Evolutionary conservation across 116 monocot genomes (phyloP).

Genomic region (Phalaenopsis hybrid): DNA sequence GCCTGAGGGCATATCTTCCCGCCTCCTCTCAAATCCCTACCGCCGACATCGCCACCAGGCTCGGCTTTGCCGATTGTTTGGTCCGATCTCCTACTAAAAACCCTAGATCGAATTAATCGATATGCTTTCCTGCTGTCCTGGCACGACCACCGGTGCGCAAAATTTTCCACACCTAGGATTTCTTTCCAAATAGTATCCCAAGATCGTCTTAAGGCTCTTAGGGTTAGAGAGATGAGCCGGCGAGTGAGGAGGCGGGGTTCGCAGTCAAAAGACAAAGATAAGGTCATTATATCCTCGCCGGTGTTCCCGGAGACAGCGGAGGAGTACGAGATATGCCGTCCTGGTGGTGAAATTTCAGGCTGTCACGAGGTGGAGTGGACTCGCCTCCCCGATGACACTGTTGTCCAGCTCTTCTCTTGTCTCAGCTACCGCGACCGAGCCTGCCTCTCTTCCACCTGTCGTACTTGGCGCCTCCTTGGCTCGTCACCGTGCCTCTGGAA

Average conservation of each 20-base stretch:
- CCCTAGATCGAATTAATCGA: not conserved
- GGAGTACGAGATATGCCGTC: constrained; percentile 12
- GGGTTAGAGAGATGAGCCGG: constrained; percentile 45
- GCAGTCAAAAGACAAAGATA: constrained; percentile 44
- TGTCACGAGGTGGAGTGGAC: constrained; percentile 52
- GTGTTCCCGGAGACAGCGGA: constrained; percentile 20
- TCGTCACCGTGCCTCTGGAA: constrained; percentile 76
- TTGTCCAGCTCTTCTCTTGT: constrained; percentile 66
- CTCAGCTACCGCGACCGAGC: constrained; percentile 93
- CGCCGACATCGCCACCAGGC: not conserved
- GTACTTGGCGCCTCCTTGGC: constrained; percentile 58
- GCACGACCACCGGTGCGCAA: not conserved
- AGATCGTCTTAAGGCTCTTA: not conserved
- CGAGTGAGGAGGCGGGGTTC: constrained; percentile 38
- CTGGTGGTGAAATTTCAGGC: not conserved
- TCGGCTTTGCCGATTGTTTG: not conserved
- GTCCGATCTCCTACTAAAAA: not conserved
- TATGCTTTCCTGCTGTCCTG: not conserved
- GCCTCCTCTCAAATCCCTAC: not conserved
- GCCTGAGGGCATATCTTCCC: not conserved
- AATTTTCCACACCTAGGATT: not conserved
- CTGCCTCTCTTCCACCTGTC: constrained; percentile 63
- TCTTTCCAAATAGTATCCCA: not conserved
- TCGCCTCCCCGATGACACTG: constrained; percentile 65
- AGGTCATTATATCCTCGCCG: constrained; percentile 17